Percentiles rank a stretch among this genome's conserved stretches.
Conservation (phyloP, 2,329 filamentous ascomycete genomes). For the Pseudohalonectria lignicola region DNA sequence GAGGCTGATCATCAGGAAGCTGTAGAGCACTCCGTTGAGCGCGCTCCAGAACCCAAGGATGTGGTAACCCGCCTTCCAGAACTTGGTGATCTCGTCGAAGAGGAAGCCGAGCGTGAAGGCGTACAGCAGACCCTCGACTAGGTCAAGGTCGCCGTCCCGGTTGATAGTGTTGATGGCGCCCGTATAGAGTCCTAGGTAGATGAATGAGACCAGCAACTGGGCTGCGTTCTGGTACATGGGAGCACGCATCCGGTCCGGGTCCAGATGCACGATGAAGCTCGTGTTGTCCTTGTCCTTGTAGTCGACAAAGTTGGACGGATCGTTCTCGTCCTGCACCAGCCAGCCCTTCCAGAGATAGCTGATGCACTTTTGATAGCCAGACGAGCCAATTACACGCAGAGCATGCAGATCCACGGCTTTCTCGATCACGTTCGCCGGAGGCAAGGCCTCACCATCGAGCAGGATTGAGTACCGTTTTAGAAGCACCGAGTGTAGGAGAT, state of each 20-base stretch:
- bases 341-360: conserved; percentile 88
- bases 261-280: conserved; percentile 69
- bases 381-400: conserved; percentile 76
- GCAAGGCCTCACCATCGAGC: conserved; percentile 57
- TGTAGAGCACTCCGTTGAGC: conserved; percentile 80
- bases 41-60: conserved; percentile 97
- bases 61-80: conserved; percentile 86
- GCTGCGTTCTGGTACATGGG: conserved; percentile 87
- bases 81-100: conserved; percentile 75
- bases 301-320: conserved; percentile 79
- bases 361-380: conserved; percentile 94
- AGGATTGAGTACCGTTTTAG: conserved; percentile 83
- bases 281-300: conserved; percentile 75
- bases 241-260: conserved; percentile 88
- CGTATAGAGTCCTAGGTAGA: conserved; percentile 81
- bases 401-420: conserved; percentile 90
- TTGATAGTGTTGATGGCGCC: conserved; percentile 93
- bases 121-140: conserved; percentile 76
- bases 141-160: conserved; percentile 67
- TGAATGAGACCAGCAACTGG: conserved; percentile 72
- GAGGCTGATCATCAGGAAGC: conserved; percentile 67
- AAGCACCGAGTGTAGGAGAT: conserved; percentile 70
- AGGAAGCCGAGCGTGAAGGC: conserved; percentile 86
- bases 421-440: conserved; percentile 80
- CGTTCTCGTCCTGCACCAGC: conserved; percentile 90